Base-by-base conservation (phyloP, 352 stramenopile genomes). In the Pelagophyceae sp. region DNA sequence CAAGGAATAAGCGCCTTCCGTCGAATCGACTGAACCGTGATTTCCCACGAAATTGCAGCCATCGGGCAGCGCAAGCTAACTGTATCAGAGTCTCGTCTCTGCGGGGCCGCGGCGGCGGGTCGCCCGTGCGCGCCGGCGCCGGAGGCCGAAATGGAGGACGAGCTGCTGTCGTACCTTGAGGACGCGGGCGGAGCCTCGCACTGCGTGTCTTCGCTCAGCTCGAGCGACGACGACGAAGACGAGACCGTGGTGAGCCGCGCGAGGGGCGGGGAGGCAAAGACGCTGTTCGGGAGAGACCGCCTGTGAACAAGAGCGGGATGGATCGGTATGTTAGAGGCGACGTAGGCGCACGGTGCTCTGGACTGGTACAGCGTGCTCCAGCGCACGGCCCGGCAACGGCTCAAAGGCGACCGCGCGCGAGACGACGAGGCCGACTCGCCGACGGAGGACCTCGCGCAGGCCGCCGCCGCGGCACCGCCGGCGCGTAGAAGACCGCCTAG, bases 331-430 rank as follows among this genome's bases (percentile, higher is more conserved):
- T n/a, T 11, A 54, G 11, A 23, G 11, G 45, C 45, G 45, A 23
- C 45, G 11, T 23, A 54, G 45, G 45, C 45, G 61, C 29, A 71
- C 61, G 29, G n/a, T 31, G 29, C 19, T 19, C 38, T 50, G 20
- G 67, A 74, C 67, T 74, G 67, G 67, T 58, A 58, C 35, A n/a
- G 35, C 35, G 67, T 74, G 15, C 17, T 74, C 35, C 67, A 74
- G 35, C 33, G 67, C 15, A 74, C 67, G 35, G 67, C 67, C 35
- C 31, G 33, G 20, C 2, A 51, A n/a, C 67, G 38, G 67, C 67
- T 74, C 35, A 2, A 6, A 27, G 54, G 29, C 15, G 15, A 31
- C 11, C 15, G 29, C 15, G 25, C 2, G 11, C 15, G 11, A 31
- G 11, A 63, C 6, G 61, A 31, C 61, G 15, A 37, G 61, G 3